Evolutionary conservation across 371 early-diverging fungal species (phyloP), one percentile per base, ranked within the genome.

Genomic region (Enterospora canceri): DNA sequence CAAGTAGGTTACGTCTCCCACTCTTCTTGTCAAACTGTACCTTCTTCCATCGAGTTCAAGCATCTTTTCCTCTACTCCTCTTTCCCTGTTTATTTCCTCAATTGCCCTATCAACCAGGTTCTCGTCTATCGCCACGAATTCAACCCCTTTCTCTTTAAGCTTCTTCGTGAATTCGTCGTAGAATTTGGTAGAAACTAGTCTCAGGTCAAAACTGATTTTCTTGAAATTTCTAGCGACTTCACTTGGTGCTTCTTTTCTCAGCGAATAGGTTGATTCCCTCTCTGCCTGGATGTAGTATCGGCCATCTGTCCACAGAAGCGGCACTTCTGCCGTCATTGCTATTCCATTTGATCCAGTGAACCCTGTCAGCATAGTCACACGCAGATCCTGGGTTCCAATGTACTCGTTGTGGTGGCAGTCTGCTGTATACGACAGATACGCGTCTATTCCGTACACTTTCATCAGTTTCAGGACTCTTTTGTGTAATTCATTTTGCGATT

Each of bases 211-310:
- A 2, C 77, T 73, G 23, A 79, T 66, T 48, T 31, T 24, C 51
- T 65, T 68, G 26, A 35, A 34, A 47, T 70, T 30, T 12, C 47
- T 35, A n/a, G 76, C 2, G 32, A 58, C 62, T 61, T 76, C 71
- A 1, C 35, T 33, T 21, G 76, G 8, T 31, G 16, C 48, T 12
- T 58, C 62, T 24, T 24, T 24, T 8, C 23, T 4, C 24, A 64
- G 31, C 21, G 67, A 57, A 30, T 59, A 67, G 15, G 47, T 89
- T 57, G 96, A 81, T 80, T 96, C 87, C 74, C 90, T 84, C 0
- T 87, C 83, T 12, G 95, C 96, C 82, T 95, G 96, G 65, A 96
- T 79, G 80, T 89, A 95, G 84, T 96, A 97, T 51, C 97, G 83
- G 1, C 93, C 92, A 77, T 96, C 98, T 8, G 97, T 97, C 40